Base-by-base conservation (phyloP, 2,329 filamentous ascomycete genomes). In the Apiospora malaysiana region DNA sequence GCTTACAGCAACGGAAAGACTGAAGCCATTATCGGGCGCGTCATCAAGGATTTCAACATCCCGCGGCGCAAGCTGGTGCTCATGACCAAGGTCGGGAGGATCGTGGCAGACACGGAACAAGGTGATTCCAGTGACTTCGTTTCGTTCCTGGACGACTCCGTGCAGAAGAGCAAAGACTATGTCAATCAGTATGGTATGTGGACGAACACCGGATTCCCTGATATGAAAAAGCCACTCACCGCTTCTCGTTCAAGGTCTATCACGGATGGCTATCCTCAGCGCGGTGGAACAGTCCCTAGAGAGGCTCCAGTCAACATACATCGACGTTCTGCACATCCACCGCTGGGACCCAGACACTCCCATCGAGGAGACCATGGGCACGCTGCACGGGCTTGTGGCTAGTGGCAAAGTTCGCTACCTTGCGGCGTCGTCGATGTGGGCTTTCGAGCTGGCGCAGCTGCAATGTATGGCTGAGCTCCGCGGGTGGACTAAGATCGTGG, bases 401-500 rank as follows among this genome's bases (percentile, higher is more conserved):
- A 45, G 47, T 32, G 68, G 68, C 68, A 69, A 69, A 25, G 47
- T 69, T 16, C 68, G 68, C 46, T 69, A 69, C 42, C 47, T 69
- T 16, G 68, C 68, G 32, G 68, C 68, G 18, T 51, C 45, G 75
- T 75, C 71, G n/a, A 84, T 85, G 81, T 82, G 80, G 76, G 78
- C 81, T 5, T 83, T 79, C 70, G 82, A 87, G 70, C 85, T 87
- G 69, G 82, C 83, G 5, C 77, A 79, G 18, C 79, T 89, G 76
- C 88, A 90, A 70, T 84, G 84, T 51, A 79, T 82, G 0, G 88
- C 88, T 1, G 83, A 87, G 72, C 82, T 83, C 73, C 80, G 88
- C 69, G 85, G 86, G 1, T 90, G 85, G 86, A 86, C 84, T 0
- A 86, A 89, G 76, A 40, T 69, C 72, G 79, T 89, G 59, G 85